phyloP scores from a whole-genome alignment of 352 stramenopile genomes.

The Pythium angustatum region DNA sequence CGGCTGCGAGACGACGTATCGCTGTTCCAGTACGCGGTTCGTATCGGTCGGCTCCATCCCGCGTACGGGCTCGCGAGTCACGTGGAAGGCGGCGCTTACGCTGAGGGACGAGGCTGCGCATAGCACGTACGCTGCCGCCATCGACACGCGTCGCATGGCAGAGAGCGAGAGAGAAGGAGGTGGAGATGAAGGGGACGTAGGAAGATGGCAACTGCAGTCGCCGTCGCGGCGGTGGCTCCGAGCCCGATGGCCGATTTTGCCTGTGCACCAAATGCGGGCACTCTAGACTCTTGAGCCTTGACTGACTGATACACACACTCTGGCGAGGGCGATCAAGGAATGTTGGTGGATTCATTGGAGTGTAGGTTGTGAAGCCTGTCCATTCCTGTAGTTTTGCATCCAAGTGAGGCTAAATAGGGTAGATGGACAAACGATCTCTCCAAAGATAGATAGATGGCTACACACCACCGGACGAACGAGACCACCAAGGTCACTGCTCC shows the following conservation, averaged over 20 bases:
- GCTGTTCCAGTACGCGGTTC: conserved; percentile 19
- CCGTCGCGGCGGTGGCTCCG: background rate
- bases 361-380: conserved; percentile 5
- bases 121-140: background rate
- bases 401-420: too few relatives aligned
- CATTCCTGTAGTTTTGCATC: too few relatives aligned
- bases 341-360: conserved; percentile 7
- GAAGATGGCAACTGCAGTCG: conserved; percentile 2
- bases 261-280: too few relatives aligned
- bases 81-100: conserved; percentile 7
- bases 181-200: background rate
- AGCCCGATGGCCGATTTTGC: too few relatives aligned
- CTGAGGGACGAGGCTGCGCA: background rate
- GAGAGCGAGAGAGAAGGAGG: background rate
- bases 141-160: conserved; percentile 3
- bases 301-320: background rate
- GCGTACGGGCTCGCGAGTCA: conserved; percentile 10
- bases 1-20: conserved; percentile 12
- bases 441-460: conserved; percentile 28
- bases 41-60: background rate
- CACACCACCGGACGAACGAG: too few relatives aligned
- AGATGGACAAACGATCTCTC: too few relatives aligned
- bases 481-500: too few relatives aligned
- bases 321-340: background rate
- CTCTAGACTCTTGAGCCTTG: background rate